These are phyloP conservation scores for Vitis rotundifolia DNA, from an alignment of 164 flowering plant species.

Conservation along the genomic window DNA sequence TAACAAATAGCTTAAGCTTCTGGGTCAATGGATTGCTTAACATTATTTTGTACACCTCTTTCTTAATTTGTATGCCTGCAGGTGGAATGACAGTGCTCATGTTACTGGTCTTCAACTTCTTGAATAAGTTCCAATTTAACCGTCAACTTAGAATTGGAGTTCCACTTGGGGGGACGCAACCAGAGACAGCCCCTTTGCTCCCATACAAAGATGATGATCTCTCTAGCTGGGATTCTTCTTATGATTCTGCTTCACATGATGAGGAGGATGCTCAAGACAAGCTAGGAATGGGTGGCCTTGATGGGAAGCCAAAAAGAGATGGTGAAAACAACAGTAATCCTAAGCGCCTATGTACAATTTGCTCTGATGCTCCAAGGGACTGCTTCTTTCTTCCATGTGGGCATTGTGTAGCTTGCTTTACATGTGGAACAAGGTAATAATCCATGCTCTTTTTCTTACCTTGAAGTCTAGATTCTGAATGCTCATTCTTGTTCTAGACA, in stretches of 20 bases:
- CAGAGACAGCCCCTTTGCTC: constrained; percentile 65
- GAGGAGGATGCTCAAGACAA: constrained; percentile 54
- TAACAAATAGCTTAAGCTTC: too few species aligned
- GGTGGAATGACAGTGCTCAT: constrained; percentile 58
- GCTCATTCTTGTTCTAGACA: not conserved
- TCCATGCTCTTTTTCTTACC: not conserved
- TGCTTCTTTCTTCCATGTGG: constrained; percentile 97
- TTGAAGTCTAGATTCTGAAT: not conserved
- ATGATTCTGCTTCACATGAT: constrained; percentile 62
- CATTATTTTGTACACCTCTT: too few species aligned
- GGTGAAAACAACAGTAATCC: constrained; percentile 42
- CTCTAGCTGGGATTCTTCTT: constrained; percentile 76
- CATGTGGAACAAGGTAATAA: constrained; percentile 73
- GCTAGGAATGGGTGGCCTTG: constrained; percentile 24
- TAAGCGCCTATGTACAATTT: constrained; percentile 74
- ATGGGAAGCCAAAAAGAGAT: constrained; percentile 40
- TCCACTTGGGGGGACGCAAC: constrained; percentile 23
- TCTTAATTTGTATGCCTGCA: constrained; percentile 20
- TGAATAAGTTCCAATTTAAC: constrained; percentile 36
- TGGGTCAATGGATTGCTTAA: too few species aligned
- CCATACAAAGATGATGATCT: constrained; percentile 64
- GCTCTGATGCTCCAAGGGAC: constrained; percentile 84
- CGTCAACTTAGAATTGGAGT: constrained; percentile 21
- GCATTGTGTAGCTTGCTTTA: constrained; percentile 82
- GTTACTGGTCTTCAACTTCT: constrained; percentile 41